These are phyloP conservation scores for Sarocladiaceae sp. DNA, from an alignment of 2,329 filamentous ascomycete genomes.

Conservation along the genomic window DNA sequence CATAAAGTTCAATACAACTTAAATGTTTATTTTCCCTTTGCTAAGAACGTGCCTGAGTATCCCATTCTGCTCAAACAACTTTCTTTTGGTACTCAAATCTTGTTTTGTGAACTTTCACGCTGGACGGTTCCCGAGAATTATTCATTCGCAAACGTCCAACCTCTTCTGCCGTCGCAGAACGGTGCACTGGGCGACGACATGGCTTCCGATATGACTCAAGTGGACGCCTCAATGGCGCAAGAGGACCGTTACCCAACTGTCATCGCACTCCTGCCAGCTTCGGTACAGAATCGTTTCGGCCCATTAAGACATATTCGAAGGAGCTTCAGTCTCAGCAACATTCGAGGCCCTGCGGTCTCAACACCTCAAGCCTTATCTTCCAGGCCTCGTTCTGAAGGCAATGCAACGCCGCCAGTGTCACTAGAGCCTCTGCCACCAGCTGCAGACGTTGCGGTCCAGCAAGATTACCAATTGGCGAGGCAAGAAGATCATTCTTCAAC, in stretches of 20 bases:
- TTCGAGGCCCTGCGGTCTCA: constrained; percentile 12
- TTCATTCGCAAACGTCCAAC: too few relatives aligned
- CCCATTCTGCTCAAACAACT: too few relatives aligned
- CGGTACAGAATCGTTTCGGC: constrained; percentile 47
- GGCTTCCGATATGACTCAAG: not conserved
- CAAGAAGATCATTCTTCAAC: not conserved
- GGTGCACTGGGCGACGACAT: too few relatives aligned
- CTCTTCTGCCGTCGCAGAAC: too few relatives aligned
- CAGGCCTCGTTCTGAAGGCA: constrained; percentile 10
- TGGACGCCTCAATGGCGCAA: not conserved
- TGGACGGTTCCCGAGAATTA: too few relatives aligned
- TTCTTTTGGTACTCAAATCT: too few relatives aligned
- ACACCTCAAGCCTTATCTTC: not conserved
- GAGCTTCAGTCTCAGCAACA: constrained; percentile 29
- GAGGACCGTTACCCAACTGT: constrained; percentile 34
- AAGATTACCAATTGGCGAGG: not conserved
- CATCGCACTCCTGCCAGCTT: constrained; percentile 48
- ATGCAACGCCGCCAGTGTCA: constrained; percentile 14
- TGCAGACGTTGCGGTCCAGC: not conserved
- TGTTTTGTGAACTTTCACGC: not conserved
- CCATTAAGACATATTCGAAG: constrained; percentile 44
- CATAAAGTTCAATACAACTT: too few relatives aligned
- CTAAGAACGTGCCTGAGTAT: too few relatives aligned
- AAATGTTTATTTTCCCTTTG: too few relatives aligned
- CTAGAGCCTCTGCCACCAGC: not conserved